These are phyloP conservation scores for Fusarium paranaense DNA, from an alignment of 2,329 filamentous ascomycete species.

Conservation along the genomic window DNA sequence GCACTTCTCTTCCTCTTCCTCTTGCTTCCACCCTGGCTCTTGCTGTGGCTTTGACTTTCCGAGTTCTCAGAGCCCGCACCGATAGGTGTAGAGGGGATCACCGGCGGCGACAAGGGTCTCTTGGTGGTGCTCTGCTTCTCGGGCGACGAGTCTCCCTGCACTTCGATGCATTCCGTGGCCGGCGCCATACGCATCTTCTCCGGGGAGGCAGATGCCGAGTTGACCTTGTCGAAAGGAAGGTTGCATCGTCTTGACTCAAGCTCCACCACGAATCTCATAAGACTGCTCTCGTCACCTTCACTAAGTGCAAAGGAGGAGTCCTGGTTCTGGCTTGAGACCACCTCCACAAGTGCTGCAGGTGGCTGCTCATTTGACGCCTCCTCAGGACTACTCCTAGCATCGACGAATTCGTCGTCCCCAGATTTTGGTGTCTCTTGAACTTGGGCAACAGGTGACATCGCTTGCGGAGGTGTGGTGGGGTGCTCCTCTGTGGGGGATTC, in stretches of 20 bases:
- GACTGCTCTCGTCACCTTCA: conserved; percentile 60
- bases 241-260: conserved; percentile 57
- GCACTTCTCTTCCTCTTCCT: conserved; percentile 47
- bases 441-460: conserved; percentile 32
- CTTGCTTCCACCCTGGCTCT: conserved; percentile 33
- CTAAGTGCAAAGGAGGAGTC: conserved; percentile 56
- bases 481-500: conserved; percentile 11
- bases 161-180: conserved; percentile 33
- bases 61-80: conserved; percentile 14
- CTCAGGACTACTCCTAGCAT: conserved; percentile 60
- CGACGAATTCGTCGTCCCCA: conserved; percentile 61
- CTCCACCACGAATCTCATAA: conserved; percentile 62
- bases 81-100: conserved; percentile 43
- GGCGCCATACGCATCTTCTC: conserved; percentile 23
- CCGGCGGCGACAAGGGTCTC: conserved; percentile 17
- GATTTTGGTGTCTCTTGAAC: conserved; percentile 55
- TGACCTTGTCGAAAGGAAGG: conserved; percentile 33
- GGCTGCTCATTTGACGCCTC: conserved; percentile 27
- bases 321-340: conserved; percentile 24
- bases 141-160: conserved; percentile 35
- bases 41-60: conserved; percentile 20
- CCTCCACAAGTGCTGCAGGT: conserved; percentile 2
- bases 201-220: conserved; percentile 27
- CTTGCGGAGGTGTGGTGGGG: conserved; percentile 25
- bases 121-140: conserved; percentile 28